Evolutionary conservation across 2,329 filamentous ascomycete genomes (phyloP), one percentile per base, ranked within the genome.

Genomic region (Aspergillus arachidicola): DNA sequence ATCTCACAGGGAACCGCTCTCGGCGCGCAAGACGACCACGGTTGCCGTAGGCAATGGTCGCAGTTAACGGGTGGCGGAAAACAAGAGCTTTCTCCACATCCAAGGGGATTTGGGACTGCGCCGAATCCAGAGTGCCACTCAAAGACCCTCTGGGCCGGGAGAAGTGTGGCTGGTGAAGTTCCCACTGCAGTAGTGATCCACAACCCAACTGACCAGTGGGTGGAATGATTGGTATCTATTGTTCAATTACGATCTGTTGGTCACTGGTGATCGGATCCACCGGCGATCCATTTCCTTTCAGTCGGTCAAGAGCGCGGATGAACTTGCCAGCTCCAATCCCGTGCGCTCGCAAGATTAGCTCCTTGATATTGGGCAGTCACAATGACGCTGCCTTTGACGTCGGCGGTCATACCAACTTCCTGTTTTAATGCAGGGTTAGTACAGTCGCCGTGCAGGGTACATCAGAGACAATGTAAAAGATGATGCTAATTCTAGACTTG

Each of bases 51-150:
- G 38, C 56, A 32, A 58, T 58, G 28, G 38, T 57, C 14, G 53
- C 19, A 16, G 32, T 58, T 62, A 55, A 50, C n/a, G 58, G 60
- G 60, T 62, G 60, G 60, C 38, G 56, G 60, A 62, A 58, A 62
- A 48, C 56, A 41, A 43, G 34, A 58, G 48, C 48, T 58, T 50
- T 62, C 56, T 57, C 60, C 56, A 58, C 60, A 53, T 9, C 45
- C 1, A 30, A 21, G 23, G 23, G 45, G 21, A 48, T 26, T 48
- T 48, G 7, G 23, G 45, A 48, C n/a, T 48, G 12, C 23, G 45
- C 23, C 46, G 14, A 30, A 26, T 23, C 43, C 9, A 23, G 11
- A 23, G 43, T 19, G 41, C 43, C n/a, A 45, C 43, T 23, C 14
- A 7, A 11, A 30, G 46, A 50, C 46, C 26, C 23, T n/a, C 46